A percentile compares a stretch with the other conserved stretches of the same genome.
Conservation (phyloP, 1,284 basidiomycete genomes). For the Coniophora puteana region DNA sequence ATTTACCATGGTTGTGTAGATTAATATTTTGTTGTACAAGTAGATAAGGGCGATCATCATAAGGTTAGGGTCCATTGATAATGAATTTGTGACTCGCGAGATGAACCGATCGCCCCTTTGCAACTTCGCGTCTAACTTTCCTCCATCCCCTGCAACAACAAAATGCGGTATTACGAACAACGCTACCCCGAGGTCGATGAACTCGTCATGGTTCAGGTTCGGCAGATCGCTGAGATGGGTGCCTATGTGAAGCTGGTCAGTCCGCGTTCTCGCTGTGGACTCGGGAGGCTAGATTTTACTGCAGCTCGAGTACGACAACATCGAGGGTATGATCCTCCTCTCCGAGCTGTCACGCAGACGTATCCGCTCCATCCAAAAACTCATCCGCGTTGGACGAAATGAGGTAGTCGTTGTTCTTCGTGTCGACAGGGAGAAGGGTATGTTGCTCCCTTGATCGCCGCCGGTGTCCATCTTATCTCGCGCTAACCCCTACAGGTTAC, state of each 20-base stretch:
- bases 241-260: conserved; percentile 97
- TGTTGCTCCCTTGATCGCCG: conserved; percentile 19
- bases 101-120: no score
- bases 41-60: not conserved
- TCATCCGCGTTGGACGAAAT: conserved; percentile 96
- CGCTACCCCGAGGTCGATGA: conserved; percentile 90
- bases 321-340: conserved; percentile 98
- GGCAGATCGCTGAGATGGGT: conserved; percentile 99
- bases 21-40: not conserved
- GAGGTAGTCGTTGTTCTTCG: conserved; percentile 98
- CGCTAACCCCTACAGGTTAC: conserved; percentile 61
- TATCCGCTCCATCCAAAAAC: conserved; percentile 97
- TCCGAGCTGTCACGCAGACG: conserved; percentile 96
- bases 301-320: conserved; percentile 98
- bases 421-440: conserved; percentile 99
- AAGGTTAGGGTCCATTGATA: not conserved
- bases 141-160: no score
- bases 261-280: conserved; percentile 11
- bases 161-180: conserved; percentile 81
- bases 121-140: no score
- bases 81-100: no score
- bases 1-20: not conserved
- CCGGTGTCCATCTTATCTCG: not conserved
- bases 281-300: conserved; percentile 3
- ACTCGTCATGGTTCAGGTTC: conserved; percentile 98